Conservation (phyloP, 2,329 filamentous ascomycete species). For the Grosmannia serpens region DNA sequence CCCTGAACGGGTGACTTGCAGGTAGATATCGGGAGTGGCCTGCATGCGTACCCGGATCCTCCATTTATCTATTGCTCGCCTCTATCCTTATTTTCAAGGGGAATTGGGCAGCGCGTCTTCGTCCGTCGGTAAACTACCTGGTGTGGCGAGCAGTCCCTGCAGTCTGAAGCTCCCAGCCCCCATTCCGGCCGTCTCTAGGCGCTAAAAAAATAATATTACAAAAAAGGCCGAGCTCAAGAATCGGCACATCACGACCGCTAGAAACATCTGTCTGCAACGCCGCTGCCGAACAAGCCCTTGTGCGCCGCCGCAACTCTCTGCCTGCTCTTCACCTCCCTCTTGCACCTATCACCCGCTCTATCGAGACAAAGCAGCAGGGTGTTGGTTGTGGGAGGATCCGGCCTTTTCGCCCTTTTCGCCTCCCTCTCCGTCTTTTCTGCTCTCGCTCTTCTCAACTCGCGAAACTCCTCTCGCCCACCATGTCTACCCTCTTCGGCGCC, state of each 20-base stretch:
- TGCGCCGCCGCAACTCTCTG: background rate
- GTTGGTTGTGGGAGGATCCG: background rate
- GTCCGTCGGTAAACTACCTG: background rate
- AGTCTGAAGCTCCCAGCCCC: constrained; percentile 2
- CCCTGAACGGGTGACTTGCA: background rate
- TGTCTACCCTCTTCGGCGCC: constrained; percentile 54
- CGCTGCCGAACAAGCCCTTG: background rate
- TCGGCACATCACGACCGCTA: background rate
- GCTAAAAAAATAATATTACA: constrained; percentile 4
- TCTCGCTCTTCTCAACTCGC: background rate
- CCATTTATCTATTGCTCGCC: background rate
- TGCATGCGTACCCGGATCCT: background rate
- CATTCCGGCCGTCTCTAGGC: background rate
- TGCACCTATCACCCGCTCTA: background rate
- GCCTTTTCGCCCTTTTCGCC: background rate
- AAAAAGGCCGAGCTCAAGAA: background rate
- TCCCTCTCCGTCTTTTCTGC: background rate
- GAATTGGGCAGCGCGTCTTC: background rate
- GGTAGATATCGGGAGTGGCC: background rate
- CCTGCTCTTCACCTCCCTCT: background rate
- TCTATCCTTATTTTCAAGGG: background rate
- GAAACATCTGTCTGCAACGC: background rate
- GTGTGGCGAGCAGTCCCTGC: background rate
- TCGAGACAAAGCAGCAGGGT: background rate
- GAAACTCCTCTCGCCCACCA: constrained; percentile 22